Evolutionary conservation across 1,139 yeast genomes (phyloP).

Genomic region (Yamadazyma sp.): DNA sequence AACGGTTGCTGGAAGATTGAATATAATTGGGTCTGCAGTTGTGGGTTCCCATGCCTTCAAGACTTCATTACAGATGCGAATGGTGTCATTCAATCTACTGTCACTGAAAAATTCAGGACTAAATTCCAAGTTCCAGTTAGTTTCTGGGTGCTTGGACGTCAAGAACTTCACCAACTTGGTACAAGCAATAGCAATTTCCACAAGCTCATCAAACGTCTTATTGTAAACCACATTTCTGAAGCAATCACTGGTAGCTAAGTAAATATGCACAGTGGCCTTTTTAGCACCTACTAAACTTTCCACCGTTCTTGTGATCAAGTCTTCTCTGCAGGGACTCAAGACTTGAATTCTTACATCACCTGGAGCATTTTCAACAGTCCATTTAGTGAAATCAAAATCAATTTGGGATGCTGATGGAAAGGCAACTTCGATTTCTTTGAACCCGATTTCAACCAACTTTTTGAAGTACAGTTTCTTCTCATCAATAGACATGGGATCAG

Average conservation of each 20-base stretch:
- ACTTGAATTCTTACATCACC: slow-evolving; percentile 49
- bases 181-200: slow-evolving; percentile 41
- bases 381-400: slow-evolving; percentile 50
- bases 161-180: slow-evolving; percentile 41
- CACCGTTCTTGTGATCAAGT: slow-evolving; percentile 43
- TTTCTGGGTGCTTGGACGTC: slow-evolving; percentile 40
- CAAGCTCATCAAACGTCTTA: slow-evolving; percentile 42
- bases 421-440: slow-evolving; percentile 50
- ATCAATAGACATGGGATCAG: slow-evolving; percentile 49
- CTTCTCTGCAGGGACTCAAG: slow-evolving; percentile 48
- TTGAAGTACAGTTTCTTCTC: slow-evolving; percentile 48
- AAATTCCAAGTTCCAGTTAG: slow-evolving; percentile 47
- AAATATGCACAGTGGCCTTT: slow-evolving; percentile 47
- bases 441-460: slow-evolving; percentile 45
- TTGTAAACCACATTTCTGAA: slow-evolving; percentile 49
- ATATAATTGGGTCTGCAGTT: slow-evolving; percentile 41
- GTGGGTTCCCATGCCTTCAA: slow-evolving; percentile 49
- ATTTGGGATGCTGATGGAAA: slow-evolving; percentile 52
- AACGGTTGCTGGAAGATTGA: slow-evolving; percentile 51
- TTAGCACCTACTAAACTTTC: slow-evolving; percentile 50
- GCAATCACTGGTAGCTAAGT: slow-evolving; percentile 48
- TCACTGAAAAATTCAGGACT: slow-evolving; percentile 51
- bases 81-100: slow-evolving; percentile 43
- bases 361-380: slow-evolving; percentile 48
- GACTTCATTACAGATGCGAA: slow-evolving; percentile 48